Base-by-base conservation (phyloP, 1,284 basidiomycete species). In the Rhodotorula sp. region DNA sequence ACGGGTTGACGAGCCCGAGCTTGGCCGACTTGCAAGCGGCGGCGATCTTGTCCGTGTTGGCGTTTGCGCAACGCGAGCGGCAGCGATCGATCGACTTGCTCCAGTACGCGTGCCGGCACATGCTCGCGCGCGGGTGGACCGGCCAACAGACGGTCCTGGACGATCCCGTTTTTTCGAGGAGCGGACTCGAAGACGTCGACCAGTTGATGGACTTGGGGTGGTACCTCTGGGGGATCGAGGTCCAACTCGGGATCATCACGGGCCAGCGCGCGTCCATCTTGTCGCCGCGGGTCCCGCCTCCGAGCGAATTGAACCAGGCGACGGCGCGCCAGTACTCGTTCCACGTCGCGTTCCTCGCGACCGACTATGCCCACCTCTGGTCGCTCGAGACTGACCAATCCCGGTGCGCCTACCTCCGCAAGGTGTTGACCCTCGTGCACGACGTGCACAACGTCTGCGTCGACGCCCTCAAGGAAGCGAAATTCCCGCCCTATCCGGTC, bases 171-270 rank as follows among this genome's bases (percentile, higher is more conserved):
- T 52, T 52, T n/a, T n/a, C 51, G 21, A 21, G 51, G 51, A 52
- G 51, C 51, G 51, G 51, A 52, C 51, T 52, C 51, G 51, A 52
- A 23, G 51, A 52, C 51, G 51, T n/a, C 23, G 46, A 49, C 6
- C 16, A 49, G n/a, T 52, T 69, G 31, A 39, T 65, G 49, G 46
- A 54, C 46, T 23, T 64, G 5, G 68, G 68, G 12, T 69, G 64
- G 58, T 31, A 62, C 16, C 52, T 52, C 12, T 69, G 64, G 63
- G 58, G 68, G 6, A 51, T 65, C 43, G 64, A 64, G 63, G 64
- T 69, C 52, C 63, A 69, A 51, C 48, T 65, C n/a, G 68, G 68
- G 26, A 60, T 65, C 58, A 58, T 69, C n/a, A 49, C 54, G 39
- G 68, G 68, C 16, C 48, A 51, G 7, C 49, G 68, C 21, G 58